phyloP scores from a whole-genome alignment of 1,284 basidiomycete genomes.

The Macrocystidia cucumis region DNA sequence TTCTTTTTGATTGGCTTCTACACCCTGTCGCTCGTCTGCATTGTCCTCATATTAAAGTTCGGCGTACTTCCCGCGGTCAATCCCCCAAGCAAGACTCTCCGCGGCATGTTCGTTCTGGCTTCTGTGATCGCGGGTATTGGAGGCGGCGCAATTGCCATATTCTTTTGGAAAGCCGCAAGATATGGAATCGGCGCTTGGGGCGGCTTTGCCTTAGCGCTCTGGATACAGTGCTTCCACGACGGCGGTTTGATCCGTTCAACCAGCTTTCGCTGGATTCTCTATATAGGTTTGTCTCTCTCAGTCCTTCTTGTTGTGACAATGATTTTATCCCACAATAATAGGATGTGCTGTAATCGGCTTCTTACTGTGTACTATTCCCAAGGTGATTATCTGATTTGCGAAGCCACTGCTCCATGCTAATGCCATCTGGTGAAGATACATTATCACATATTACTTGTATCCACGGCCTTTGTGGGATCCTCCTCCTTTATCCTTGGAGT shows the following conservation, averaged over 20 bases:
- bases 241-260: conserved; percentile 76
- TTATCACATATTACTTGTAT: conserved; percentile 73
- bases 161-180: conserved; percentile 84
- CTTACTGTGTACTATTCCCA: conserved; percentile 57
- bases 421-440: conserved; percentile 48
- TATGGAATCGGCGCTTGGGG: conserved; percentile 87
- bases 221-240: conserved; percentile 77
- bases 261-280: conserved; percentile 82
- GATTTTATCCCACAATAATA: conserved; percentile 17
- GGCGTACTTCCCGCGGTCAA: conserved; percentile 79
- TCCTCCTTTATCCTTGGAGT: conserved; percentile 89
- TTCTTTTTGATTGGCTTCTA: conserved; percentile 92
- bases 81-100: conserved; percentile 68
- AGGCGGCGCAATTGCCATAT: conserved; percentile 80
- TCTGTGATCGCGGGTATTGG: conserved; percentile 73
- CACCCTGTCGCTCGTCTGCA: conserved; percentile 76
- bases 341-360: conserved; percentile 53
- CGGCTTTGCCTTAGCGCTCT: conserved; percentile 82
- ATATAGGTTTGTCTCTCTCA: conserved; percentile 53
- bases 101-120: conserved; percentile 88
- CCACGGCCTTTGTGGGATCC: conserved; percentile 86
- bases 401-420: conserved; percentile 6
- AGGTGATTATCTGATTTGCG: conserved; percentile 21
- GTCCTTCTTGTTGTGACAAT: conserved; percentile 11
- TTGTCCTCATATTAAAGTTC: conserved; percentile 86